These are phyloP conservation scores for Neurospora sp. DNA, from an alignment of 495 filamentous ascomycete genomes.

Conservation along the genomic window DNA sequence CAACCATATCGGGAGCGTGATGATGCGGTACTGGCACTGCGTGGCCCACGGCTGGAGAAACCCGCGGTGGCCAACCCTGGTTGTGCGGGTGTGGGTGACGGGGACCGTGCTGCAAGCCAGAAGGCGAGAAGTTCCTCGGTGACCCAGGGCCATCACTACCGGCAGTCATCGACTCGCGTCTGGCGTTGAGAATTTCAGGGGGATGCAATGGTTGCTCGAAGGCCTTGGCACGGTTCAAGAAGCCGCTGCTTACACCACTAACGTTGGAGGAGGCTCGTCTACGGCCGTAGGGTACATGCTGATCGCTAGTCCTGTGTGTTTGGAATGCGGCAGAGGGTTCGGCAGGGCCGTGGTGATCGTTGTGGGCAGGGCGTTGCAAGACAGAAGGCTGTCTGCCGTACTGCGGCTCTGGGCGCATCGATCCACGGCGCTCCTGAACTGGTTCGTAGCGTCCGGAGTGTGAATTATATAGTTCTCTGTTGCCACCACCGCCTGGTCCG, in stretches of 20 bases:
- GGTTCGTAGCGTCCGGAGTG: slow-evolving; percentile 92
- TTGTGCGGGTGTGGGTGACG: slow-evolving; percentile 24
- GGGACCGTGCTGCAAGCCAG: slow-evolving; percentile 17
- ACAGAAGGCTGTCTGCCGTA: slow-evolving; percentile 65
- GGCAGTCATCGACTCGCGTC: slow-evolving; percentile 34
- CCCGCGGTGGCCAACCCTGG: slow-evolving; percentile 39
- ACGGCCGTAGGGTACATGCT: slow-evolving; percentile 63
- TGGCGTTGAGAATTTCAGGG: slow-evolving; percentile 32
- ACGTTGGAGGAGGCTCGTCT: slow-evolving; percentile 89
- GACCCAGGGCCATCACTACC: slow-evolving; percentile 39
- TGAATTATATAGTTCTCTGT: slow-evolving; percentile 83
- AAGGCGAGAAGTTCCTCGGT: slow-evolving; percentile 33
- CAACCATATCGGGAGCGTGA: slow-evolving; percentile 17
- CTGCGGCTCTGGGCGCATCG: slow-evolving; percentile 43
- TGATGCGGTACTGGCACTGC: slow-evolving; percentile 38
- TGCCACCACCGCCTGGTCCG: slow-evolving; percentile 40
- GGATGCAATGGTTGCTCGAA: slow-evolving; percentile 35
- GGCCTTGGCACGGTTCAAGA: slow-evolving; percentile 39
- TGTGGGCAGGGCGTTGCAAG: slow-evolving; percentile 51
- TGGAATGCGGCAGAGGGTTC: slow-evolving; percentile 93
- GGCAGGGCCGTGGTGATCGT: slow-evolving; percentile 59
- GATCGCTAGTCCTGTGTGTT: slow-evolving; percentile 57
- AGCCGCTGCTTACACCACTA: slow-evolving; percentile 76
- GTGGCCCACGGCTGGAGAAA: slow-evolving; percentile 37
- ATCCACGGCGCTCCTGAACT: slow-evolving; percentile 64